Evolutionary conservation across 140 eudicot species (phyloP).

Genomic region (Cichorium intybus): DNA sequence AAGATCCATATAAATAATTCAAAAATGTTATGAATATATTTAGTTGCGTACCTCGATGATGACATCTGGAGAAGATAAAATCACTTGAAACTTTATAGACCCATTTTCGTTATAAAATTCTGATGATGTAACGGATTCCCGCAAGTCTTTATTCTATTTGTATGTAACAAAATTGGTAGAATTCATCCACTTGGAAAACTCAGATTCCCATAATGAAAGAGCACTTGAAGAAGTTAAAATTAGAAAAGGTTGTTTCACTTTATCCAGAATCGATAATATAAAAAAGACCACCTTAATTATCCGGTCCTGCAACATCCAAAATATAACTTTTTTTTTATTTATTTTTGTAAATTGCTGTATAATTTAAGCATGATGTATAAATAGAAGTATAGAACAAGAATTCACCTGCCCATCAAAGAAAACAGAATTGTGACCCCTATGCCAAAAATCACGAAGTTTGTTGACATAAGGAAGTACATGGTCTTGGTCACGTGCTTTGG

Average conservation of each 20-base stretch:
- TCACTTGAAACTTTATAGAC: conserved; percentile 37
- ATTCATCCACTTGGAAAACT: conserved; percentile 36
- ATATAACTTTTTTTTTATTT: neutral
- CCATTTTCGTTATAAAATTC: conserved; percentile 34
- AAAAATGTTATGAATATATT: neutral
- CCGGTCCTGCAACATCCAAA: conserved; percentile 35
- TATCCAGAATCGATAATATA: conserved; percentile 28
- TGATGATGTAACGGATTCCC: conserved; percentile 26
- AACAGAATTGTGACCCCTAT: conserved; percentile 34
- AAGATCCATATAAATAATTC: neutral
- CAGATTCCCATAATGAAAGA: conserved; percentile 43
- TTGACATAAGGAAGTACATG: conserved; percentile 37
- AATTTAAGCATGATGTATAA: too few relatives aligned
- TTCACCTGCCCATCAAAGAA: conserved; percentile 29
- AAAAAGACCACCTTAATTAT: conserved; percentile 35
- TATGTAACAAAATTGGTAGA: conserved; percentile 30
- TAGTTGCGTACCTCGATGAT: conserved; percentile 36
- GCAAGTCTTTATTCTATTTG: conserved; percentile 32
- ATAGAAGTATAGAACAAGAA: neutral
- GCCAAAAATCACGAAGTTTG: conserved; percentile 35
- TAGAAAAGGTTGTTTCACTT: conserved; percentile 29
- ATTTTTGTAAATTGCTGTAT: too few relatives aligned
- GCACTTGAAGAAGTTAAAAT: conserved; percentile 25
- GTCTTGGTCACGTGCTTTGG: conserved; percentile 5
- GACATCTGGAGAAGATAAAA: conserved; percentile 33